Evolutionary conservation across 2,329 filamentous ascomycete species (phyloP), one percentile per base, ranked within the genome.

Genomic region (Epicoccum sorghinum): DNA sequence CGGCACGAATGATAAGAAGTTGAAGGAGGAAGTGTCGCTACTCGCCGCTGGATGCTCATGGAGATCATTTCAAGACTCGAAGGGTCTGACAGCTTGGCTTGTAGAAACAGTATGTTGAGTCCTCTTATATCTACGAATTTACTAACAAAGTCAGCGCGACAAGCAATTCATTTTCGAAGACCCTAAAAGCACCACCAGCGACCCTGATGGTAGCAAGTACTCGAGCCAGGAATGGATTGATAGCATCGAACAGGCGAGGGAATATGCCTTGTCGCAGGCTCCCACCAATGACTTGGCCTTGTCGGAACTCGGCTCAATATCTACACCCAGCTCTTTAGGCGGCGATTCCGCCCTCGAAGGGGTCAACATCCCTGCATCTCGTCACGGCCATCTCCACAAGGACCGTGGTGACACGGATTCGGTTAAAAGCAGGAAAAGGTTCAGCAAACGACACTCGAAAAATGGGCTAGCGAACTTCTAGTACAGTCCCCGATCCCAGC

Each of bases 101-200:
- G 88, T 98, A 47, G 92, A 98, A 79, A 96, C 91, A 64, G 95
- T 98, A 86, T 82, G 92, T 83, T 52, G 25, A 22, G 3, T 3
- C 39, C 43, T 22, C 22, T 30, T 12, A 9, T 14, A 24, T 24
- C 22, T 4, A 0, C 14, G 10, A 7, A 1, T 6, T 27, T 39
- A 42, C 52, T 65, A 46, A 54, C 23, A 9, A 14, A n/a, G 5
- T n/a, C 55, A 96, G 93, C 86, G 86, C 61, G 93, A 96, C 54
- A 89, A 93, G 69, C 93, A 96, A 66, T 95, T 90, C 72, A 89
- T 89, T 12, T 99, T 99, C 68, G 95, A 99, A 77, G 93, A 98
- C 68, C 83, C 87, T n/a, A 96, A 96, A 72, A 83, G 87, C 14
- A 86, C 87, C 53, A 81, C 81, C 42, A 83, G 80, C 58, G 85